Evolutionary conservation across 768 basidiomycete genomes (phyloP), one percentile per base, ranked within the genome.

Genomic region (Xerocomus potaroensis): DNA sequence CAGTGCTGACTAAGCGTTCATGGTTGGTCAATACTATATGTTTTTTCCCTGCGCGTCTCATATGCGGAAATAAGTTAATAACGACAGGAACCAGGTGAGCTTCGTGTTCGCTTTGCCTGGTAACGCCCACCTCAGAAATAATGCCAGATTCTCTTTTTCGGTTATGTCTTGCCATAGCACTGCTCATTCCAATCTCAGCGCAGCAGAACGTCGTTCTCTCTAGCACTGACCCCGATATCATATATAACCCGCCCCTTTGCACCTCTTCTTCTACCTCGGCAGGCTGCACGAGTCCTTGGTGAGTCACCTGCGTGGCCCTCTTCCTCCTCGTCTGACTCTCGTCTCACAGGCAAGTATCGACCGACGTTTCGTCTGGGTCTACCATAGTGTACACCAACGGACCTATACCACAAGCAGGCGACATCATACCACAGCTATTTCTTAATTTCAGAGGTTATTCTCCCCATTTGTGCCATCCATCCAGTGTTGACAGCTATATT

Each of bases 351-450:
- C 61, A 59, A 35, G 16, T 44, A 46, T 49, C 54, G 3, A 62
- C 58, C 10, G 35, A 47, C 43, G 45, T 51, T 4, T 23, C 34
- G 33, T 27, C 47, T 18, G 62, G 53, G 10, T 51, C 43, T 2
- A 41, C 54, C 15, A 7, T 56, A 9, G 54, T 65, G 22, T 63
- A 70, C 30, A 75, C 77, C 16, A 50, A 60, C 35, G 79, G 80
- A 2, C 74, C 77, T 5, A 66, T 68, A 53, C 56, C 69, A 31
- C 63, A 61, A 32, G 63, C 71, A 14, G 69, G 60, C 18, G 61
- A 72, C 45, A 69, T 78, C 31, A 61, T 79, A 47, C 80, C 79
- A 2, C 81, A 82, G 48, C 67, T 81, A 66, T 82, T 81, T 55
- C 58, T 83, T 45, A 68, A 65, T 26, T 79, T 81, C 63, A 69